A percentile compares a stretch with the other conserved stretches of the same genome.
Conservation (phyloP, 176 grass and related monocot genomes). For the Lolium rigidum region DNA sequence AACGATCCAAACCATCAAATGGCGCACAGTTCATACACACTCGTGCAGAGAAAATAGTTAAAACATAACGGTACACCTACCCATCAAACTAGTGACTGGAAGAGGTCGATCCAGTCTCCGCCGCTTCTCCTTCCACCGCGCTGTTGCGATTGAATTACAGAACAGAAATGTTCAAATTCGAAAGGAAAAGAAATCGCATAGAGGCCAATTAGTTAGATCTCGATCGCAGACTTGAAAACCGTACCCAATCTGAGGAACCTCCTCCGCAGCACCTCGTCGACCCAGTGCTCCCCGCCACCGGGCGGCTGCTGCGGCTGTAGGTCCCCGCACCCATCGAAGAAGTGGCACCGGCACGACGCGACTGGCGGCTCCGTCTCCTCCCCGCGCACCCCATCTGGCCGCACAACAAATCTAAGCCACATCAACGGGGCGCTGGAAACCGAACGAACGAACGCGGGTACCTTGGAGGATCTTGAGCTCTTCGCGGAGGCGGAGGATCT, state of each 20-base stretch:
- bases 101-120: constrained; percentile 61
- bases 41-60: neutral
- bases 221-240: neutral
- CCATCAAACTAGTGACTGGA: constrained; percentile 57
- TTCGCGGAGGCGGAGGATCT: constrained; percentile 80
- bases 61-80: constrained; percentile 34
- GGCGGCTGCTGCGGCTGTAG: constrained; percentile 27
- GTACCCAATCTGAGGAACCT: constrained; percentile 85
- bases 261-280: constrained; percentile 88
- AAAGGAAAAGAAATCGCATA: neutral
- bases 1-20: neutral
- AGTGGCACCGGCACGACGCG: constrained; percentile 81
- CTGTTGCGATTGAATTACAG: constrained; percentile 48
- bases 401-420: neutral
- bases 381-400: constrained; percentile 51
- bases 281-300: constrained; percentile 70
- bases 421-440: neutral
- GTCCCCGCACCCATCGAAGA: constrained; percentile 80
- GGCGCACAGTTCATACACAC: neutral
- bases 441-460: constrained; percentile 3
- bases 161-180: constrained; percentile 30
- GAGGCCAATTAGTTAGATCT: constrained; percentile 18
- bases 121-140: constrained; percentile 84
- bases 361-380: constrained; percentile 60
- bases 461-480: constrained; percentile 85